Percentiles rank a stretch among this genome's conserved stretches.
Evolutionary conservation across 805 yeast species (phyloP).

Genomic region (Yarrowia sp.): DNA sequence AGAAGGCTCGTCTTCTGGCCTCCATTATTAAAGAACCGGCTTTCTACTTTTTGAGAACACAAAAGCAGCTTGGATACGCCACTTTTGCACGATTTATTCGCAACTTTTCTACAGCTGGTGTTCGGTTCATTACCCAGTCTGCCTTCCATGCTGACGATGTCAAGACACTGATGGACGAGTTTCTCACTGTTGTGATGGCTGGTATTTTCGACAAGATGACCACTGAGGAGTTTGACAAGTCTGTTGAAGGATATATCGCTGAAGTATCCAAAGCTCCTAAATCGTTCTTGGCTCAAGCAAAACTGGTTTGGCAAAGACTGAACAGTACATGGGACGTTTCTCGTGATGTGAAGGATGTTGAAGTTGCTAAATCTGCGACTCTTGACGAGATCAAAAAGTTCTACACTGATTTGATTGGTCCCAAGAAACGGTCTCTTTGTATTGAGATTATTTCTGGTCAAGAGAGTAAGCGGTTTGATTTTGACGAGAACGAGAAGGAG

Average conservation of each 20-base stretch:
- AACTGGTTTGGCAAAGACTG: neutral
- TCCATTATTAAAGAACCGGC: slow-evolving; percentile 83
- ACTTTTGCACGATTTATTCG: slow-evolving; percentile 63
- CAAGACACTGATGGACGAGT: slow-evolving; percentile 70
- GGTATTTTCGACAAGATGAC: neutral
- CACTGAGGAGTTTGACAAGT: slow-evolving; percentile 1
- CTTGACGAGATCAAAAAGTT: slow-evolving; percentile 2
- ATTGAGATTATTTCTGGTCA: neutral
- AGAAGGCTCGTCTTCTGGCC: slow-evolving; percentile 41
- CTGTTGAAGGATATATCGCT: neutral
- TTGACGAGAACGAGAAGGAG: neutral
- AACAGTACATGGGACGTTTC: neutral
- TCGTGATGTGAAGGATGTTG: neutral
- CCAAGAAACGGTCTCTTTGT: slow-evolving; percentile 12
- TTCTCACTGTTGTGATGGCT: slow-evolving; percentile 41
- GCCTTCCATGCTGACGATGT: slow-evolving; percentile 73
- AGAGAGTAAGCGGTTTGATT: neutral
- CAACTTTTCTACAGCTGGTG: slow-evolving; percentile 71
- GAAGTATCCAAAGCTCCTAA: slow-evolving; percentile 19
- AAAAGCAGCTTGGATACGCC: slow-evolving; percentile 89
- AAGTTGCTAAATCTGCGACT: neutral
- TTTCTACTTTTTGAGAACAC: slow-evolving; percentile 83
- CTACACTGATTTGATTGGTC: neutral
- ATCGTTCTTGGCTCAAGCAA: neutral
- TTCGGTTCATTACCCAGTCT: slow-evolving; percentile 75